phyloP scores from a whole-genome alignment of 164 flowering plant species.

The Vitis amurensis region DNA sequence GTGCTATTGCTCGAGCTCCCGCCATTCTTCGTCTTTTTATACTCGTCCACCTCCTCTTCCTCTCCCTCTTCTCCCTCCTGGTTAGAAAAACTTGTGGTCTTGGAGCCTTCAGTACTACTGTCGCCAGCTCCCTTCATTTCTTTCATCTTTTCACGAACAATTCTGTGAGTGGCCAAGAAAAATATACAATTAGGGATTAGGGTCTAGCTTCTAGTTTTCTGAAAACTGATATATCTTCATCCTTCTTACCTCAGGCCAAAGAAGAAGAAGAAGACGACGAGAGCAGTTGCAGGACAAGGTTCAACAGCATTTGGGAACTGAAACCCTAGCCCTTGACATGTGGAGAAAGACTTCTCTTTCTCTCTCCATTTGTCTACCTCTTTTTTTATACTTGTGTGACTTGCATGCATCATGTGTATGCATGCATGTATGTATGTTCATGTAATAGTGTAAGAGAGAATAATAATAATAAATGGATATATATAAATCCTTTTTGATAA shows the following conservation, averaged over 20 bases:
- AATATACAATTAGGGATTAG: not conserved
- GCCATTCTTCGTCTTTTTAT: not conserved
- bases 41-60: not conserved
- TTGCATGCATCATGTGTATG: not conserved
- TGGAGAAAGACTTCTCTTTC: not conserved
- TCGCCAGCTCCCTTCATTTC: conserved; percentile 5
- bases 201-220: not conserved
- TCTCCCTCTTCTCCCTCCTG: conserved; percentile 3
- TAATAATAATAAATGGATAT: too few relatives aligned
- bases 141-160: not conserved
- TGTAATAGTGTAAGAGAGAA: not conserved
- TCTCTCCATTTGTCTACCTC: conserved; percentile 2
- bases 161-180: not conserved
- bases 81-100: conserved; percentile 8
- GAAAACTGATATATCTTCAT: not conserved
- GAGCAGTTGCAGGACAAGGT: not conserved
- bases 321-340: conserved; percentile 3
- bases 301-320: not conserved
- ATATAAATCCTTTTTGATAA: too few relatives aligned
- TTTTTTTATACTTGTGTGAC: not conserved
- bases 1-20: conserved; percentile 46
- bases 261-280: not conserved
- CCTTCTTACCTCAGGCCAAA: not conserved
- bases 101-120: conserved; percentile 10
- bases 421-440: not conserved